Conservation (phyloP, 306 rosid species). For the Trifolium pratense region DNA sequence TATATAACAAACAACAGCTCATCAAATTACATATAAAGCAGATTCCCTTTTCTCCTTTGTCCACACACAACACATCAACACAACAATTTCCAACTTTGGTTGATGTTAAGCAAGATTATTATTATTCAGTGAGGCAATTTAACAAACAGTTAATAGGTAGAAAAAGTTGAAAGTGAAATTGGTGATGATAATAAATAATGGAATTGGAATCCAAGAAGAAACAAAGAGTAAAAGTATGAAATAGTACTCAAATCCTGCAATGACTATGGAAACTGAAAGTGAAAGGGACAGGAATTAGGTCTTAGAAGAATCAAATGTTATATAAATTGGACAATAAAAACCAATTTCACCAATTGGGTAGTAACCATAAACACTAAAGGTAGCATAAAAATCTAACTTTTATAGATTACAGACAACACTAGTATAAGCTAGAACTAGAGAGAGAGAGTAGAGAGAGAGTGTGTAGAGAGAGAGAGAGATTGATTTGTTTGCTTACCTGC, state of each 20-base stretch:
- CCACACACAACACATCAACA: conserved; percentile 41
- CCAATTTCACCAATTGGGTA: conserved; percentile 58
- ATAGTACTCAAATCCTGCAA: conserved; percentile 54
- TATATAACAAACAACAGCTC: conserved; percentile 77
- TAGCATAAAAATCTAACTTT: conserved; percentile 61
- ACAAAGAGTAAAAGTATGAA: conserved; percentile 52
- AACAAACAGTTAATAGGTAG: conserved; percentile 7
- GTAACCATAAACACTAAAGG: conserved; percentile 57
- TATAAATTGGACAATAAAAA: conserved; percentile 43
- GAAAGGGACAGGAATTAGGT: conserved; percentile 46
- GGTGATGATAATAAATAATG: conserved; percentile 45
- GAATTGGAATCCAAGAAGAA: conserved; percentile 52
- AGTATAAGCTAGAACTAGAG: conserved; percentile 49
- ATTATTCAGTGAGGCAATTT: not conserved
- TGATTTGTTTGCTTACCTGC: conserved; percentile 60
- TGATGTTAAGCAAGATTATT: conserved; percentile 37
- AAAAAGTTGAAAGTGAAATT: conserved; percentile 28
- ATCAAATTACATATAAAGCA: conserved; percentile 75
- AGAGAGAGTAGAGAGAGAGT: conserved; percentile 34
- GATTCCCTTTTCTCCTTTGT: conserved; percentile 90
- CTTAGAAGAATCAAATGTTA: conserved; percentile 48
- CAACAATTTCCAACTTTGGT: conserved; percentile 56
- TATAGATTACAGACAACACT: conserved; percentile 59
- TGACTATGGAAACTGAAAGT: conserved; percentile 52
- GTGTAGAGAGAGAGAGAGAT: not conserved